Conservation (phyloP, 371 early-diverging fungal genomes). For the Mortierella sp. region DNA sequence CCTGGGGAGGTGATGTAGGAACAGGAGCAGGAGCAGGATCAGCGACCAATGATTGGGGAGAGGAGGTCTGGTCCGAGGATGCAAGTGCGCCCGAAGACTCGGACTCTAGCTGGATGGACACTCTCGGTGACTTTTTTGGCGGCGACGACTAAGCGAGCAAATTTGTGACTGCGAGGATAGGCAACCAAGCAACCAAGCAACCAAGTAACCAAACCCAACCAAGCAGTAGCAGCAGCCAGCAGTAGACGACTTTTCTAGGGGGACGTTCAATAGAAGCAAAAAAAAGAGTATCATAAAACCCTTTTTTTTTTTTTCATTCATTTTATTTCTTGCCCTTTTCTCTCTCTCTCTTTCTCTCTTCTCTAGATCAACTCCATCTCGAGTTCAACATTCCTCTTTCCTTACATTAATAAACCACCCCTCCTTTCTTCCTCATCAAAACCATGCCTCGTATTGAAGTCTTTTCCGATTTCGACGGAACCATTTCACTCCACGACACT, state of each 20-base stretch:
- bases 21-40: slow-evolving; percentile 5
- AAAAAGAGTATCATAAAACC: too few relatives aligned
- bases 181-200: too few relatives aligned
- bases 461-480: slow-evolving; percentile 56
- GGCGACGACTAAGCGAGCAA: background rate
- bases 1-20: slow-evolving; percentile 32
- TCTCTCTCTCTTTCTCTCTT: too few relatives aligned
- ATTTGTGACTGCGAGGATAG: too few relatives aligned
- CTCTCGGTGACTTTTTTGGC: slow-evolving; percentile 12
- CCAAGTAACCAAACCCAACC: too few relatives aligned
- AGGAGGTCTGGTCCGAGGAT: slow-evolving; percentile 46
- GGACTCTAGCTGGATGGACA: slow-evolving; percentile 38
- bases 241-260: slow-evolving; percentile 38
- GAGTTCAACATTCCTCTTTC: too few relatives aligned
- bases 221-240: too few relatives aligned
- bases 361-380: too few relatives aligned
- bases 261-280: slow-evolving; percentile 20
- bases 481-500: slow-evolving; percentile 53
- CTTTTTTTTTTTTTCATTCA: too few relatives aligned
- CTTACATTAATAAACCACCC: too few relatives aligned
- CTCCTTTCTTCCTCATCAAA: background rate
- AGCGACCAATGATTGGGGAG: slow-evolving; percentile 44
- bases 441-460: slow-evolving; percentile 47
- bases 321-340: too few relatives aligned
- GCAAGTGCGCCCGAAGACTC: slow-evolving; percentile 11